Conservation (phyloP, 1,139 yeast genomes). For the Suhomyces bolitotheri region DNA sequence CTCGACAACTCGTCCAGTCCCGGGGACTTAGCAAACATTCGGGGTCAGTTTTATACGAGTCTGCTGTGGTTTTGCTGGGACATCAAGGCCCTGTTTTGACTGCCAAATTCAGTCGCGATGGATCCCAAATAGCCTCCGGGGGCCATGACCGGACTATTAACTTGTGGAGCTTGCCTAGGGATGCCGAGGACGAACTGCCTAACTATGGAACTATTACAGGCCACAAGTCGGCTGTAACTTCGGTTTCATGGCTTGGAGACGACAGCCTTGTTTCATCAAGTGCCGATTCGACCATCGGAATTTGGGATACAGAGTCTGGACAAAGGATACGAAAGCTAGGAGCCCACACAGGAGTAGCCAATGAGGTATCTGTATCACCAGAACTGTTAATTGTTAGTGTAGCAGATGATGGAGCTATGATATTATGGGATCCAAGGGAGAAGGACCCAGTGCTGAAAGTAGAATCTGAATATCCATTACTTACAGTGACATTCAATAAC, state of each 20-base stretch:
- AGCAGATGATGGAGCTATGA: slow-evolving; percentile 63
- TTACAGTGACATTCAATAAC: slow-evolving; percentile 48
- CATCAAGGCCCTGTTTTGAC: slow-evolving; percentile 52
- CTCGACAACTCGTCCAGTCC: slow-evolving; percentile 4
- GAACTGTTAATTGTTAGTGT: slow-evolving; percentile 50
- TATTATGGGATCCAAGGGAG: slow-evolving; percentile 65
- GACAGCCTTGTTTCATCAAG: slow-evolving; percentile 44
- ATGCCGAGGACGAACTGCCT: slow-evolving; percentile 23
- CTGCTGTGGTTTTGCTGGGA: slow-evolving; percentile 39
- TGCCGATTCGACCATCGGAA: slow-evolving; percentile 52
- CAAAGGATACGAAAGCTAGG: slow-evolving; percentile 51
- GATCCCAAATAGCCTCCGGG: slow-evolving; percentile 50
- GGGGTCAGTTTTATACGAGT: slow-evolving; percentile 14
- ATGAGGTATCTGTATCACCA: slow-evolving; percentile 44
- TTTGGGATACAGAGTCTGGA: slow-evolving; percentile 66
- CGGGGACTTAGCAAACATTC: slow-evolving; percentile 3
- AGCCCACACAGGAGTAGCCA: slow-evolving; percentile 57
- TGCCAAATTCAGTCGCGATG: slow-evolving; percentile 44
- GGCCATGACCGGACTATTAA: slow-evolving; percentile 51
- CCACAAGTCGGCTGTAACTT: slow-evolving; percentile 54
- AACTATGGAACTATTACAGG: slow-evolving; percentile 45
- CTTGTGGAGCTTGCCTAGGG: slow-evolving; percentile 46
- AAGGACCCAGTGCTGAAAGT: slow-evolving; percentile 34
- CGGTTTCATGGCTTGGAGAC: slow-evolving; percentile 47
- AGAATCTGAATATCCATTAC: slow-evolving; percentile 55